A percentile compares a stretch with the other conserved stretches of the same genome.
phyloP scores from a whole-genome alignment of 495 filamentous ascomycete genomes.

The Astrocystis sublimbata region DNA sequence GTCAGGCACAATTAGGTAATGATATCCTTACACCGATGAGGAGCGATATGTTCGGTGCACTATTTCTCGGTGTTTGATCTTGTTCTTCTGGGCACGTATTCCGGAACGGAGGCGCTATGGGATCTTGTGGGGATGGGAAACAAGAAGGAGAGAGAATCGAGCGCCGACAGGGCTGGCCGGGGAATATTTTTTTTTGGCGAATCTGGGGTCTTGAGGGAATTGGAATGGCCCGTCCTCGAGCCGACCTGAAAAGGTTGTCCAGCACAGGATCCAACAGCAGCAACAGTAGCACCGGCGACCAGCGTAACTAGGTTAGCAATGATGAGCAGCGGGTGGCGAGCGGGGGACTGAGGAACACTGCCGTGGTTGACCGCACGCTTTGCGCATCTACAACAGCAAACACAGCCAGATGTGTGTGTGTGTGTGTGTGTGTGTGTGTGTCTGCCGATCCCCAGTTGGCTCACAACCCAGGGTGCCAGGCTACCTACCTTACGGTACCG shows the following conservation, averaged over 20 bases:
- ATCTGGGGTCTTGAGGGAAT: slow-evolving; percentile 14
- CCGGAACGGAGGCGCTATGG: slow-evolving; percentile 10
- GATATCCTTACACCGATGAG: neutral
- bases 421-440: too few species aligned
- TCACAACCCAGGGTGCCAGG: slow-evolving; percentile 2
- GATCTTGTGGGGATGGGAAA: slow-evolving; percentile 14
- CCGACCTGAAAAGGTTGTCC: slow-evolving; percentile 6
- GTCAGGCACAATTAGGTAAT: slow-evolving; percentile 8
- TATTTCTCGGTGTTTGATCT: neutral
- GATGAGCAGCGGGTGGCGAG: slow-evolving; percentile 15
- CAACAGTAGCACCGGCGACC: neutral
- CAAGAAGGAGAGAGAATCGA: neutral
- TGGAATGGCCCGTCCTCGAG: neutral
- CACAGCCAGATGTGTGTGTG: slow-evolving; percentile 12
- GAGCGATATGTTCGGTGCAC: neutral
- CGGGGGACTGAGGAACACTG: neutral
- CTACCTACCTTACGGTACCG: too few species aligned
- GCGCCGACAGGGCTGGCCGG: neutral
- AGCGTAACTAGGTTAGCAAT: too few species aligned
- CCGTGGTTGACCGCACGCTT: slow-evolving; percentile 2
- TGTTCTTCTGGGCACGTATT: neutral
- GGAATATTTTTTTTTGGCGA: slow-evolving; percentile 14
- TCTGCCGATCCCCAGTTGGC: slow-evolving; percentile 4
- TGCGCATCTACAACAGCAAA: slow-evolving; percentile 9
- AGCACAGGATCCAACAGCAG: neutral